phyloP scores from a whole-genome alignment of 352 stramenopile species.

The Phytophthora constricta region DNA sequence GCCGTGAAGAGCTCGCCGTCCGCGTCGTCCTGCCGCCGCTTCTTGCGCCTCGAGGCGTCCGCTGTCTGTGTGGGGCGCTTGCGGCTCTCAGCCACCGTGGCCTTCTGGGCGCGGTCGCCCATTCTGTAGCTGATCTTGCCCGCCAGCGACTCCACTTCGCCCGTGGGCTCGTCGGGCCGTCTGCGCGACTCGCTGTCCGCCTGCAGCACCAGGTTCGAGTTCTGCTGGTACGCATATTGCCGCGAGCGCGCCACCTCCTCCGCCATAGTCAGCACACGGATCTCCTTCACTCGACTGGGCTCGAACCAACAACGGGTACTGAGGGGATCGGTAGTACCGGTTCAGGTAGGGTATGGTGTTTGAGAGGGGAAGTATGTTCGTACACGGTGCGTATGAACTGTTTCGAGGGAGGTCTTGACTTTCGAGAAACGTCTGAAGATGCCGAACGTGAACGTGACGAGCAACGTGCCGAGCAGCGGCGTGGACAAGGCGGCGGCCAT shows the following conservation, averaged over 20 bases:
- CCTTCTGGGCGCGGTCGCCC: constrained; percentile 84
- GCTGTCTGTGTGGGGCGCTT: constrained; percentile 44
- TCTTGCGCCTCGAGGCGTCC: constrained; percentile 68
- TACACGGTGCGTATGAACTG: too few species aligned
- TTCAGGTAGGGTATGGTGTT: constrained; percentile 4
- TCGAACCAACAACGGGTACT: background rate
- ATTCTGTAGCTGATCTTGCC: constrained; percentile 84
- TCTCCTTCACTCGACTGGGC: background rate
- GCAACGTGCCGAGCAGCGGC: constrained; percentile 46
- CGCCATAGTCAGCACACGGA: constrained; percentile 59
- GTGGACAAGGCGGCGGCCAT: constrained; percentile 42
- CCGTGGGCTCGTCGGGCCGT: constrained; percentile 81
- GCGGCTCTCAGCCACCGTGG: constrained; percentile 52
- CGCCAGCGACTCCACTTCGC: constrained; percentile 86
- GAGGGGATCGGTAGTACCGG: background rate
- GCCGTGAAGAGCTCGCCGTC: constrained; percentile 62
- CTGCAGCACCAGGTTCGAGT: constrained; percentile 95
- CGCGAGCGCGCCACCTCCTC: constrained; percentile 90
- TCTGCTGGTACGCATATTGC: constrained; percentile 93
- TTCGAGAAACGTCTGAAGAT: constrained; percentile 29
- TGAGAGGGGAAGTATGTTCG: background rate
- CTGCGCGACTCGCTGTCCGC: constrained; percentile 88
- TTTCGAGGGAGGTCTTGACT: too few species aligned
- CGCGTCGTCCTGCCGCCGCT: constrained; percentile 46
- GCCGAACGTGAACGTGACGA: constrained; percentile 61